Conservation (phyloP, 78 protist species). For the Polysphondylium violaceum region DNA sequence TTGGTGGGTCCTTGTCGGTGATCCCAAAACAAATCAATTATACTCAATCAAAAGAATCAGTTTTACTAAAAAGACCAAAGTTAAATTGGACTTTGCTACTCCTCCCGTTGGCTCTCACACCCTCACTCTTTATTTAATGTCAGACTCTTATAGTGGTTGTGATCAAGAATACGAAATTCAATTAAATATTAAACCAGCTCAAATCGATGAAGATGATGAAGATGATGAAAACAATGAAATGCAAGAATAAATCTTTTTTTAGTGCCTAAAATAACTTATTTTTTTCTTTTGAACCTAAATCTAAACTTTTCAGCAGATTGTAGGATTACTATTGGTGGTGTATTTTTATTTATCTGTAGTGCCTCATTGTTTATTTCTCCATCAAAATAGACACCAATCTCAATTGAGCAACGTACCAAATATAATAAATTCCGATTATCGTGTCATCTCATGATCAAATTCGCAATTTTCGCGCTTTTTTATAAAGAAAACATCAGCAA, state of each 20-base stretch:
- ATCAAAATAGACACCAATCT: no score
- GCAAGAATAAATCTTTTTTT: slow-evolving; percentile 43
- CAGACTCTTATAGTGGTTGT: slow-evolving; percentile 95
- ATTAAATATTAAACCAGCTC: slow-evolving; percentile 67
- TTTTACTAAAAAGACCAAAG: slow-evolving; percentile 34
- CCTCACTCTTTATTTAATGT: slow-evolving; percentile 89
- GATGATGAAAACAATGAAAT: slow-evolving; percentile 38
- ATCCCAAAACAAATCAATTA: slow-evolving; percentile 62
- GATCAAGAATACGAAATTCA: slow-evolving; percentile 91
- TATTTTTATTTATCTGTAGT: no score
- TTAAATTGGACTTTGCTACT: slow-evolving; percentile 89
- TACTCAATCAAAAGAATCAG: slow-evolving; percentile 83
- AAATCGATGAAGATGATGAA: slow-evolving; percentile 22
- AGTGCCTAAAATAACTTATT: no score
- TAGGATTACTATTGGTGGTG: no score
- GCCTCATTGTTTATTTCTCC: no score
- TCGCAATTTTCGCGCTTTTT: no score
- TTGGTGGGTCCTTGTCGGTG: slow-evolving; percentile 88
- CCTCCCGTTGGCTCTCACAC: slow-evolving; percentile 88
- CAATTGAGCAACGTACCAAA: no score
- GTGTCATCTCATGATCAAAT: no score
- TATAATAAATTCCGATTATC: no score
- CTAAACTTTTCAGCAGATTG: no score
- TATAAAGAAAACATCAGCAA: no score
- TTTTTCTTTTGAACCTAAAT: no score